A percentile compares a stretch with the other conserved stretches of the same genome.
phyloP scores from a whole-genome alignment of 1,139 yeast species.

The Yamadazyma atmosphaerica region DNA sequence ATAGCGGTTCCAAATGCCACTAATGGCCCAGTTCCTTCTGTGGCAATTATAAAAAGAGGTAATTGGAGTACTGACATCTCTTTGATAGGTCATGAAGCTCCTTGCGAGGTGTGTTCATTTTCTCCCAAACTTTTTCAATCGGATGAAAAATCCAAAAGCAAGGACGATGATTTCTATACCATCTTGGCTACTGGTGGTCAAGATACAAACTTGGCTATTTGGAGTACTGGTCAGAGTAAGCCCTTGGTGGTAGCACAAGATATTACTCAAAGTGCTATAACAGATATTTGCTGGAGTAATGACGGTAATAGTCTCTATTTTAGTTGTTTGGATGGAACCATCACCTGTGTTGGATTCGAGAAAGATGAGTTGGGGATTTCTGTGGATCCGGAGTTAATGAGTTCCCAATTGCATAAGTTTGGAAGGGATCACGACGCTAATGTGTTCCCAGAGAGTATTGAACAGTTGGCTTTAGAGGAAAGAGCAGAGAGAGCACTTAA shows the following conservation, averaged over 20 bases:
- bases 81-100: constrained; percentile 93
- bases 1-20: constrained; percentile 97
- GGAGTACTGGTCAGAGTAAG: constrained; percentile 63
- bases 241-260: constrained; percentile 69
- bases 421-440: constrained; percentile 87
- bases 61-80: constrained; percentile 89
- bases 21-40: constrained; percentile 92
- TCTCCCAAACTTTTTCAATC: constrained; percentile 64
- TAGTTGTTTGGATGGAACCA: constrained; percentile 84
- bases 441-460: constrained; percentile 83
- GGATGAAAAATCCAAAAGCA: constrained; percentile 12
- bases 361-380: constrained; percentile 72
- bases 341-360: constrained; percentile 70
- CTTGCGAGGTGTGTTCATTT: constrained; percentile 91
- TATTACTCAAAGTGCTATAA: constrained; percentile 59
- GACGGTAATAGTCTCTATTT: constrained; percentile 71
- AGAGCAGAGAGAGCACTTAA: constrained; percentile 30
- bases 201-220: constrained; percentile 67
- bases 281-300: constrained; percentile 79
- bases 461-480: constrained; percentile 73
- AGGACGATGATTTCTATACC: constrained; percentile 37
- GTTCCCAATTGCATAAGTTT: constrained; percentile 70
- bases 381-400: constrained; percentile 64
- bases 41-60: constrained; percentile 86
- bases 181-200: constrained; percentile 80